phyloP scores from a whole-genome alignment of 345 rosid genomes.

The Citrus glauca region DNA sequence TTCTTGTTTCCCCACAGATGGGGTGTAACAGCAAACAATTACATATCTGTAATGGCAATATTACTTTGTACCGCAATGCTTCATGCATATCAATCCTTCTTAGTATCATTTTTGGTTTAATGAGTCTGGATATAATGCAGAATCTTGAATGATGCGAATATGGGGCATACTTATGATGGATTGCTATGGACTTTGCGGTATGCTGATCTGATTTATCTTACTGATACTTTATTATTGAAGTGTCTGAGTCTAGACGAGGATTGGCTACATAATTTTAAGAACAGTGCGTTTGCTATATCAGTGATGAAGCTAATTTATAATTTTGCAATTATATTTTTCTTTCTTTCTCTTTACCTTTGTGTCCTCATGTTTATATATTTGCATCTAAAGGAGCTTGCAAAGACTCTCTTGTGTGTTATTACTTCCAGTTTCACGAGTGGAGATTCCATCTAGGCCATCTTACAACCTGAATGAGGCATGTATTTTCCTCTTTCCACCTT shows the following conservation, averaged over 20 bases:
- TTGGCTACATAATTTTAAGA: neutral
- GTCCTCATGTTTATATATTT: conserved; percentile 17
- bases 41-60: neutral
- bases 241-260: neutral
- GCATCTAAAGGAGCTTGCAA: conserved; percentile 73
- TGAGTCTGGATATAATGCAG: conserved; percentile 37
- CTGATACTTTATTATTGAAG: neutral
- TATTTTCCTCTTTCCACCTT: neutral
- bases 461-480: conserved; percentile 38
- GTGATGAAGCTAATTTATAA: neutral
- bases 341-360: neutral
- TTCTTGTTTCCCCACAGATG: neutral
- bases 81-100: neutral
- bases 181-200: conserved; percentile 92
- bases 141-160: conserved; percentile 73
- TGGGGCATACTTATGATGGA: conserved; percentile 72
- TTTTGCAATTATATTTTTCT: neutral
- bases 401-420: conserved; percentile 47
- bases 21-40: neutral
- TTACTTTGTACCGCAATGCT: neutral
- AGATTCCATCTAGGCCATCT: conserved; percentile 33
- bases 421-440: conserved; percentile 34
- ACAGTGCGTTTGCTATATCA: neutral
- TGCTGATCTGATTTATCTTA: conserved; percentile 13
- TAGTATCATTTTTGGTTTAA: conserved; percentile 10